Base-by-base conservation (phyloP, 768 basidiomycete genomes). In the Boletus vinaceobasis region DNA sequence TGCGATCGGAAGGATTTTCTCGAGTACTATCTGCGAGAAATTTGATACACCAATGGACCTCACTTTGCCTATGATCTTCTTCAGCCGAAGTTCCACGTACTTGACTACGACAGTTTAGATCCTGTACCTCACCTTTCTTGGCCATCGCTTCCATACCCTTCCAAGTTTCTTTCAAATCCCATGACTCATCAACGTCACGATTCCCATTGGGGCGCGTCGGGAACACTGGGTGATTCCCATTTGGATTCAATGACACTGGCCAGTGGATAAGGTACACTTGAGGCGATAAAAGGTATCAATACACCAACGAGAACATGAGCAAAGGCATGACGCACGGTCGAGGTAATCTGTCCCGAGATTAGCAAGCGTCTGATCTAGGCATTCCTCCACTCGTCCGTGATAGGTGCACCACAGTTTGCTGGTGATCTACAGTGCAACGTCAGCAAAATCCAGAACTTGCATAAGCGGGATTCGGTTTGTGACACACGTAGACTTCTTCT, bases 261-360 rank as follows among this genome's bases (percentile, higher is more conserved):
- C 90, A 93, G 67, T 91, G 89, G 21, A 91, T 68, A 27, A 90
- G 78, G 63, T 86, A 87, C 52, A 88, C 79, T 61, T 10, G 39
- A 52, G 5, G 21, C 8, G 9, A 17, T 37, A 8, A 37, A 39
- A 9, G 6, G 6, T 0, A 11, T 56, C 38, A 48, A 15, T 31
- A 48, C 13, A 17, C 14, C 9, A 43, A 33, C 1, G 63, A 33
- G 2, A 47, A 17, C 21, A 39, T 11, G 3, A 43, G 23, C n/a
- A 26, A 19, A 7, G 19, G n/a, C 15, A 32, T n/a, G 58, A 74
- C 79, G 68, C 63, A 86, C 88, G 75, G 56, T 95, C 93, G 26
- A 95, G 79, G 71, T 94, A 94, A 74, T 91, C 86, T 32, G 81
- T 82, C n/a, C 87, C 90, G 32, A 96, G 83, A 63, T 84, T 84